Base-by-base conservation (phyloP, 1,139 yeast genomes). In the Spencermartinsiella ligniputridi region DNA sequence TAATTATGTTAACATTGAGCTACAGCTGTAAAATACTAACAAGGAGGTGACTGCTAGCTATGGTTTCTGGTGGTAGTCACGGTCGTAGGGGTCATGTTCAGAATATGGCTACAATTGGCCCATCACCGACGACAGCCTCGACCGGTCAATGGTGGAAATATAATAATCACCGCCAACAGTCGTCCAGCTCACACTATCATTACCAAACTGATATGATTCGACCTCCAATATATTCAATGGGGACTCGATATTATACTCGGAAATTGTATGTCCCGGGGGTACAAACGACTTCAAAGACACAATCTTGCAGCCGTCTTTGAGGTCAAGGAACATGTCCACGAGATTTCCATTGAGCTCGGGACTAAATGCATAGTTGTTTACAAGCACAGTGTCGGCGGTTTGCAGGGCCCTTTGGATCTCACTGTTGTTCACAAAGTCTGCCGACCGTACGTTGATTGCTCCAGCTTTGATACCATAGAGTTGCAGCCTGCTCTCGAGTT, bases 141-240 rank as follows among this genome's bases (percentile, higher is more conserved):
- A 50, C 17, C 70, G 51, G 45, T 79, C 74, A 2, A 86, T 87
- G 2, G 90, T 85, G 6, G 94, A 79, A 9, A 88, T 78, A 61
- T 76, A 88, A 63, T 85, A 88, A 8, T 80, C 82, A 1, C 92
- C 94, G 39, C 89, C 88, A 45, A 80, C 82, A 29, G 85, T 85
- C 0, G 96, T 88, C 97, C 97, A 89, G 47, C 95, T 84, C 13
- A 89, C 96, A 24, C 89, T 75, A 52, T 79, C 79, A 42, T 79
- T 78, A 37, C 80, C 79, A 68, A 87, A 81, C 46, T 77, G 80
- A 52, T 71, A 78, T 53, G 76, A 78, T 50, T 79, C 79, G 2
- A 87, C 90, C 35, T 71, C 68, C 46, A 88, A 70, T 55, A 81
- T 72, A 58, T 83, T 88, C 52, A 88, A 69, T 3, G 69, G 67